A percentile compares a stretch with the other conserved stretches of the same genome.
These are phyloP conservation scores for Phytopythium oedochilum DNA, from an alignment of 352 stramenopile genomes.

Conservation along the genomic window DNA sequence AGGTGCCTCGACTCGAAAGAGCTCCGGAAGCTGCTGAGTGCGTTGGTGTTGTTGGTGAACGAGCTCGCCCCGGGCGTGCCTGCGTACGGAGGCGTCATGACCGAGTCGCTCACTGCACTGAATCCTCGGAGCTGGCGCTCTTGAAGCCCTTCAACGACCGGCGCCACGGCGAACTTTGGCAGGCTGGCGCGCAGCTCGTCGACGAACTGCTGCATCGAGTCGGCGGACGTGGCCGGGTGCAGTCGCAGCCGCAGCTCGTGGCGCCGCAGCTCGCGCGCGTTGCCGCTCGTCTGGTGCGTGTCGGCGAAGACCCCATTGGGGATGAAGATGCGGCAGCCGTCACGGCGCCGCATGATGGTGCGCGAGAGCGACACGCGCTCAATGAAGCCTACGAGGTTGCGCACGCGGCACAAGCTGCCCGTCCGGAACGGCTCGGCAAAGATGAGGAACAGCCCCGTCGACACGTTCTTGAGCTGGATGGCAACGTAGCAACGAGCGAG, in stretches of 20 bases:
- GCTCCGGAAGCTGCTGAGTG: slow-evolving; percentile 1
- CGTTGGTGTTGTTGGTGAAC: slow-evolving; percentile 1
- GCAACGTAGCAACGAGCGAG: background rate
- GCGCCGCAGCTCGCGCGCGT: slow-evolving; percentile 37
- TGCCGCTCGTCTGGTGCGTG: slow-evolving; percentile 63
- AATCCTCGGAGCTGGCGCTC: background rate
- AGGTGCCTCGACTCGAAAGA: background rate
- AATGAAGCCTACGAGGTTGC: slow-evolving; percentile 50
- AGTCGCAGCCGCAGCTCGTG: slow-evolving; percentile 47
- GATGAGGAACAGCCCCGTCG: slow-evolving; percentile 77
- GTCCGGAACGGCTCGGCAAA: slow-evolving; percentile 80
- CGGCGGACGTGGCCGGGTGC: slow-evolving; percentile 29
- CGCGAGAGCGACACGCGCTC: slow-evolving; percentile 72
- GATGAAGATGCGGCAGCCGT: slow-evolving; percentile 71
- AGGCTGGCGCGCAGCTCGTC: slow-evolving; percentile 28
- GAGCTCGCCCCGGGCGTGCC: background rate
- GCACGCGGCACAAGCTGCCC: slow-evolving; percentile 54
- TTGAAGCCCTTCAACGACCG: background rate
- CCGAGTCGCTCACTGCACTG: background rate
- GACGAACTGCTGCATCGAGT: slow-evolving; percentile 39
- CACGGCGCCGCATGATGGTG: slow-evolving; percentile 58
- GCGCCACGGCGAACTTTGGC: slow-evolving; percentile 26
- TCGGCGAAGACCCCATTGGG: slow-evolving; percentile 80
- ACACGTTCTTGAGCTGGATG: slow-evolving; percentile 74
- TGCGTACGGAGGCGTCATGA: background rate